Evolutionary conservation across 192 early-diverging fungal species (phyloP), one percentile per base, ranked within the genome.

Genomic region (Anaeromyces robustus): DNA sequence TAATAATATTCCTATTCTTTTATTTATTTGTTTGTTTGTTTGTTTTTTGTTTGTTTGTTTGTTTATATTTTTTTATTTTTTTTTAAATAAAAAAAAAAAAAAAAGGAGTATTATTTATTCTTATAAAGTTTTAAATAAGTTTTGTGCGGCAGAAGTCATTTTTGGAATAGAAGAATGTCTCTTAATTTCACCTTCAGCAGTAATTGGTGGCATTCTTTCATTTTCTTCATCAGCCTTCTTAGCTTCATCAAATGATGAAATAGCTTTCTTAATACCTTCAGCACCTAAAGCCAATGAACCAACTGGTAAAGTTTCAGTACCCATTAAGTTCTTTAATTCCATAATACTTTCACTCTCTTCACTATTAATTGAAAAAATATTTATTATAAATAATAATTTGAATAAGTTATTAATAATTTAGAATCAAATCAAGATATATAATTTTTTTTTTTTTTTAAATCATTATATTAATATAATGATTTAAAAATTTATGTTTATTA

Each of bases 241-340:
- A 29, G 96, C 97, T 80, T 96, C 94, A 78, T 99, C 96, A 84
- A 98, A 99, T 34, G 94, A 92, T 29, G 90, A 89, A 80, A 98
- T 96, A 22, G 94, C 94, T 93, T 90, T 87, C 84, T 95, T 96
- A 81, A 99, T 92, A 0, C 97, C 97, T 82, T 95, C 95, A 14
- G 94, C 94, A 31, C 97, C 97, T 26, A 95, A 86, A 18, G 93
- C 93, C 77, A 99, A 86, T 30, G 92, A 92, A 29, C 96, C 97
- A 68, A 90, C 89, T 17, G 97, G 97, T 77, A 99, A 84, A 32
- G 88, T 89, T 32, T 92, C 89, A n/a, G 92, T 93, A 29, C 95
- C 95, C 85, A 96, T 89, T 32, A 96, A 85, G 30, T 89, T 91
- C 87, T 98, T 99, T 80, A 99, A 87, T 85, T 99, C 97, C 84